phyloP scores from a whole-genome alignment of 2,329 filamentous ascomycete species.

The Didymosphaeria variabile region DNA sequence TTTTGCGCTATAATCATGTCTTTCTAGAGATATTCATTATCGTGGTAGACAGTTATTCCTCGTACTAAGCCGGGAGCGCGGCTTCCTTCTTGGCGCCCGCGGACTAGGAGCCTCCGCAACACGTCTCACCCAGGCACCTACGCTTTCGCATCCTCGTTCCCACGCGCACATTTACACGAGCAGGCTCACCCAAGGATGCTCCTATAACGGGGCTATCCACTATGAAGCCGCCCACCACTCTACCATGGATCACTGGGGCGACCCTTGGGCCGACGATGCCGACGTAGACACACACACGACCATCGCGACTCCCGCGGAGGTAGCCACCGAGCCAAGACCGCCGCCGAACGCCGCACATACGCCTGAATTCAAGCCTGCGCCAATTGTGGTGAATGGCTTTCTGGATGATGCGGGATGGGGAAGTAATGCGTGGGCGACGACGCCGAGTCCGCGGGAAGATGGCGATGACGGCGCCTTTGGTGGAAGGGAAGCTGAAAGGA shows the following conservation, averaged over 20 bases:
- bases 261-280: conserved; percentile 52
- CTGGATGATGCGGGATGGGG: conserved; percentile 50
- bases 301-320: conserved; percentile 30
- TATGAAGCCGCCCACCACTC: conserved; percentile 44
- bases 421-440: conserved; percentile 37
- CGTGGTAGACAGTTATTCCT: too few relatives aligned
- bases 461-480: conserved; percentile 9
- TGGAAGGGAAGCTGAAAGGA: neutral
- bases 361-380: conserved; percentile 22
- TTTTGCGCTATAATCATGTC: too few relatives aligned
- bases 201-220: conserved; percentile 40
- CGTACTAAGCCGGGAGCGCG: conserved; percentile 4
- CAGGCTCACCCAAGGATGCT: conserved; percentile 35
- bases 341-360: conserved; percentile 23
- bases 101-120: conserved; percentile 8
- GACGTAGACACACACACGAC: conserved; percentile 29
- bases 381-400: conserved; percentile 38
- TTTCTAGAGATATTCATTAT: too few relatives aligned
- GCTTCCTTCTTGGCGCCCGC: neutral
- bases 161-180: neutral
- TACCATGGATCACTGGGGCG: conserved; percentile 54
- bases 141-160: neutral
- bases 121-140: neutral
- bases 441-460: conserved; percentile 21
- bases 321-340: conserved; percentile 24